These are phyloP conservation scores for Candida sp. DNA, from an alignment of 1,139 yeast genomes.

Conservation along the genomic window DNA sequence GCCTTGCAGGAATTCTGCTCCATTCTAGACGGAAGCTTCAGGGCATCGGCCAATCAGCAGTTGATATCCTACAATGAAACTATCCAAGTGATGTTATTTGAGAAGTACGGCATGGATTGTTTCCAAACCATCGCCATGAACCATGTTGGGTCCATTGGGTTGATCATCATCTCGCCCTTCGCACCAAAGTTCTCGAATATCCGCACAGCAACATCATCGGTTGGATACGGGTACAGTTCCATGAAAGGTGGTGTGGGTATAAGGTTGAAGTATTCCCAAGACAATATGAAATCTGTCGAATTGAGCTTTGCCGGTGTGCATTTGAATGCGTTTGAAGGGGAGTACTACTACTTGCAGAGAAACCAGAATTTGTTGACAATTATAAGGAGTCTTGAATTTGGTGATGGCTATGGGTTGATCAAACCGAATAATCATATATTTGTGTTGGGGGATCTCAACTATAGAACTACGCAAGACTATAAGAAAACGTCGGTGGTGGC, in stretches of 20 bases:
- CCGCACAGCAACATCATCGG: conserved; percentile 38
- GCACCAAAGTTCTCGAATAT: conserved; percentile 34
- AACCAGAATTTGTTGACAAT: conserved; percentile 55
- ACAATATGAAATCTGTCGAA: conserved; percentile 26
- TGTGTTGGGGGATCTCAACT: conserved; percentile 85
- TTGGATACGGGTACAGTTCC: conserved; percentile 65
- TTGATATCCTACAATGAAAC: conserved; percentile 44
- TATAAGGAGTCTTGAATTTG: conserved; percentile 59
- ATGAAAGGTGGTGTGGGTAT: conserved; percentile 79
- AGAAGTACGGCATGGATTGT: conserved; percentile 28
- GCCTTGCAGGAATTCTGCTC: conserved; percentile 81
- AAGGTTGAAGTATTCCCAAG: conserved; percentile 43
- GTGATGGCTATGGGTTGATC: conserved; percentile 61
- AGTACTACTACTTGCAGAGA: conserved; percentile 46
- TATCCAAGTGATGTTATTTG: conserved; percentile 42
- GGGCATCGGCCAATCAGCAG: conserved; percentile 36
- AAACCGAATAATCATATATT: conserved; percentile 65
- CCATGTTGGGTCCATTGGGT: conserved; percentile 69
- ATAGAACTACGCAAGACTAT: conserved; percentile 54
- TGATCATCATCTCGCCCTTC: conserved; percentile 57
- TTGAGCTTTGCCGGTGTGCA: conserved; percentile 74
- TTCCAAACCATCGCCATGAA: conserved; percentile 52
- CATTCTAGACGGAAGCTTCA: conserved; percentile 64
- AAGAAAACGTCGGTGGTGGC: conserved; percentile 17
- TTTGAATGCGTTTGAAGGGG: conserved; percentile 79